phyloP scores from a whole-genome alignment of 2,329 filamentous ascomycete genomes.

The Sclerotinia minor region DNA sequence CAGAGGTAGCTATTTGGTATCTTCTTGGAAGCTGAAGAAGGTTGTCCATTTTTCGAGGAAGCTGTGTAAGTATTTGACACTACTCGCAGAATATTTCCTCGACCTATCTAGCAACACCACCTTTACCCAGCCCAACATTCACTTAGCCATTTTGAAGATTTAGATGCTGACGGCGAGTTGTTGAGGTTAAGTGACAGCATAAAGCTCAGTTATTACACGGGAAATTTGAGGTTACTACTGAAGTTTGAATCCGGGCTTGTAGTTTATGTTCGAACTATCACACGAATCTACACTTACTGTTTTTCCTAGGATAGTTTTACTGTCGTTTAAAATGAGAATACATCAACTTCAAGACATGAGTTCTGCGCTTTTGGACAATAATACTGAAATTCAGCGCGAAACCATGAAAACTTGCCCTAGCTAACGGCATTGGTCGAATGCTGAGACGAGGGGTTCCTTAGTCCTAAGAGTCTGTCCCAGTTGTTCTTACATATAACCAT shows the following conservation, averaged over 20 bases:
- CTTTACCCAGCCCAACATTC: background rate
- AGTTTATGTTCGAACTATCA: background rate
- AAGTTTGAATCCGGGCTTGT: background rate
- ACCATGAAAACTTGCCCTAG: background rate
- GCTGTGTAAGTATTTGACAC: background rate
- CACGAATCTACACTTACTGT: background rate
- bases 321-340: background rate
- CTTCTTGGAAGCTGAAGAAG: too few relatives aligned
- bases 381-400: background rate
- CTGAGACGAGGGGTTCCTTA: too few relatives aligned
- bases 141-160: background rate
- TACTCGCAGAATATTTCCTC: too few relatives aligned
- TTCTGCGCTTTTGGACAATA: background rate
- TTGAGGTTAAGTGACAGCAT: background rate
- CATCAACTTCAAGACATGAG: background rate
- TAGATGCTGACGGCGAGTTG: background rate
- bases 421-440: fast-evolving
- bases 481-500: background rate
- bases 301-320: background rate
- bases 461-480: too few relatives aligned
- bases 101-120: background rate
- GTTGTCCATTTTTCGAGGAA: too few relatives aligned
- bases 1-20: too few relatives aligned
- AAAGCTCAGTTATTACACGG: background rate
- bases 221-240: background rate